Base-by-base conservation (phyloP, 495 filamentous ascomycete genomes). In the Talaromyces borbonicus region DNA sequence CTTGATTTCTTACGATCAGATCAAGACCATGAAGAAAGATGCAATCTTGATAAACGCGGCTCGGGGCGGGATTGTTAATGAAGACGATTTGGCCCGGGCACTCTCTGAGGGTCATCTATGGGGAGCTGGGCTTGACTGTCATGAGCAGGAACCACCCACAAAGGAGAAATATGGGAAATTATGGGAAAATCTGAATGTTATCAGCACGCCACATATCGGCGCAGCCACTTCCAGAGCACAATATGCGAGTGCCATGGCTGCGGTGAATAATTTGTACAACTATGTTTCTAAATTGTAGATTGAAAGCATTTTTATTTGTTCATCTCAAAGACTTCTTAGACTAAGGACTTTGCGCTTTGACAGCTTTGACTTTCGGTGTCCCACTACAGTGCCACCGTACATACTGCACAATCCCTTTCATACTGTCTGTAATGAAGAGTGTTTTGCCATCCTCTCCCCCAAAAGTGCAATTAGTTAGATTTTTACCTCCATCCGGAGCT, bases 11-110 rank as follows among this genome's bases (percentile, higher is more conserved):
- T 60, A 59, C 5, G 40, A 58, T 0, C 72, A 80, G 53, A 55
- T 83, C 16, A 40, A 43, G 4, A 35, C 52, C 27, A 77, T 83
- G 73, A 66, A 63, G 35, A 52, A 59, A 0, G 60, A 73, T 42
- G 65, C 69, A 0, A 58, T 81, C 9, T 23, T 83, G 5, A 61
- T 80, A 49, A 80, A 83, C 51, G 67, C 78, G 12, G 70, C 73
- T 15, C 65, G 79, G 2, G 77, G 78, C 4, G 78, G 77, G 0
- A 73, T 80, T 41, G 68, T 81, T 8, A 67, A 79, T 33, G 78
- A 81, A 51, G 49, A 39, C 1, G 75, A 70, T 18, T 51, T 80
- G 0, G 58, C 69, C 1, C 52, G 58, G 11, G 77, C 72, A 2
- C 55, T 80, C 4, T 55, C 53, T 33, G 58, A 69, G 8, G 58